Conservation (phyloP, 441 rosid genomes). For the Raphanus hybrid region DNA sequence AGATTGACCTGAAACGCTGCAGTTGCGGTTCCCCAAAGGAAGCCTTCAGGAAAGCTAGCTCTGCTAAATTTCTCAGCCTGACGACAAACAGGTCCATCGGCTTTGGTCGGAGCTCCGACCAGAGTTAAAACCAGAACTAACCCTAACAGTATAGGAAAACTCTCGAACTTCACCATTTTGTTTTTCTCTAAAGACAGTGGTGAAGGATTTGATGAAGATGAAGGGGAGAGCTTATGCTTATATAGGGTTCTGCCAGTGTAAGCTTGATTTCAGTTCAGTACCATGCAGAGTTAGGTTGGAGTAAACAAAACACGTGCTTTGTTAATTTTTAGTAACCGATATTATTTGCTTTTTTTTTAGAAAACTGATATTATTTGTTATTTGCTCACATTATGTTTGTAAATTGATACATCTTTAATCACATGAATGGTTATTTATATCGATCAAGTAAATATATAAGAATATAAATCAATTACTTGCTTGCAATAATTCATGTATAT, state of each 20-base stretch:
- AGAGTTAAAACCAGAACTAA: slow-evolving; percentile 31
- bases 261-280: slow-evolving; percentile 7
- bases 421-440: neutral
- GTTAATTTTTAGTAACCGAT: too few species aligned
- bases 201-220: slow-evolving; percentile 22
- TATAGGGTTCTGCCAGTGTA: slow-evolving; percentile 9
- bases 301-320: neutral
- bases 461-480: neutral
- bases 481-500: neutral
- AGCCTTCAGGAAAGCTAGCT: slow-evolving; percentile 41
- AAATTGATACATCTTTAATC: neutral
- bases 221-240: slow-evolving; percentile 20
- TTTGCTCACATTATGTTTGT: neutral
- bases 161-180: slow-evolving; percentile 39
- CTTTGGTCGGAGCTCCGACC: slow-evolving; percentile 30
- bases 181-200: slow-evolving; percentile 21
- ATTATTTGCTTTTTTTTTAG: too few species aligned
- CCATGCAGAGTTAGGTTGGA: neutral
- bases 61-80: slow-evolving; percentile 25
- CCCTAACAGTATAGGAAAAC: slow-evolving; percentile 33
- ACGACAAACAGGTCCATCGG: slow-evolving; percentile 36
- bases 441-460: neutral
- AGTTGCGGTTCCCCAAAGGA: slow-evolving; percentile 41
- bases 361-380: neutral
- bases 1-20: slow-evolving; percentile 42